Conservation (phyloP, 805 yeast genomes). For the Crinitomyces ghanaensis region DNA sequence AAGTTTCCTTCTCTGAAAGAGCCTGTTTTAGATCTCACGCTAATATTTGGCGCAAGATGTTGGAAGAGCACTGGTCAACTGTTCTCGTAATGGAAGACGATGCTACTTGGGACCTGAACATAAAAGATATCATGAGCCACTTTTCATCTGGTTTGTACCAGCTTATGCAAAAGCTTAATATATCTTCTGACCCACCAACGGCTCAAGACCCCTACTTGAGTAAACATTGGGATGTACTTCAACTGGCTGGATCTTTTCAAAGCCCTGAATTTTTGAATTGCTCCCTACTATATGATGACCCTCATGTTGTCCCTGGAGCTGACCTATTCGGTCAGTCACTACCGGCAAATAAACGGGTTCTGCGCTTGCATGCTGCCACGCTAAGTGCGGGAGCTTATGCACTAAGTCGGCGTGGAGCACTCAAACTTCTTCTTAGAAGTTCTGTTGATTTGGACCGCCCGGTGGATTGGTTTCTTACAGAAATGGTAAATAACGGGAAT, state of each 20-base stretch:
- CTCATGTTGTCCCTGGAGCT: neutral
- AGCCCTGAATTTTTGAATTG: neutral
- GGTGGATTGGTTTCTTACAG: constrained; percentile 7
- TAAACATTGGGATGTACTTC: neutral
- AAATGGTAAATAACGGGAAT: neutral
- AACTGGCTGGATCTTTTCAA: neutral
- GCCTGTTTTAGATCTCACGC: constrained; percentile 9
- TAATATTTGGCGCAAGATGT: constrained; percentile 7
- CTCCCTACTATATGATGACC: neutral
- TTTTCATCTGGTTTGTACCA: constrained; percentile 2
- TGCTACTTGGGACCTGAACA: constrained; percentile 8
- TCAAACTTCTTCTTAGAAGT: constrained; percentile 7
- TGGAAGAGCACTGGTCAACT: constrained; percentile 6
- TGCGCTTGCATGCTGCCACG: neutral
- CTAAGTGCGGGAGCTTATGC: constrained; percentile 12
- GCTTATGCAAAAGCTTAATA: neutral
- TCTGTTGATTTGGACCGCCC: constrained; percentile 8
- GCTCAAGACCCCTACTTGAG: neutral
- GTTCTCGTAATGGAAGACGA: constrained; percentile 7
- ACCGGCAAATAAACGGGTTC: neutral
- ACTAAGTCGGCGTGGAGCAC: constrained; percentile 8
- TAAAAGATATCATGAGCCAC: constrained; percentile 2
- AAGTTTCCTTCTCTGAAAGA: neutral
- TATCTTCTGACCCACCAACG: neutral
- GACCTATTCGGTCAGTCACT: neutral